Evolutionary conservation across 2,329 filamentous ascomycete species (phyloP), one percentile per base, ranked within the genome.

Genomic region (Aspergillus carbonarius): DNA sequence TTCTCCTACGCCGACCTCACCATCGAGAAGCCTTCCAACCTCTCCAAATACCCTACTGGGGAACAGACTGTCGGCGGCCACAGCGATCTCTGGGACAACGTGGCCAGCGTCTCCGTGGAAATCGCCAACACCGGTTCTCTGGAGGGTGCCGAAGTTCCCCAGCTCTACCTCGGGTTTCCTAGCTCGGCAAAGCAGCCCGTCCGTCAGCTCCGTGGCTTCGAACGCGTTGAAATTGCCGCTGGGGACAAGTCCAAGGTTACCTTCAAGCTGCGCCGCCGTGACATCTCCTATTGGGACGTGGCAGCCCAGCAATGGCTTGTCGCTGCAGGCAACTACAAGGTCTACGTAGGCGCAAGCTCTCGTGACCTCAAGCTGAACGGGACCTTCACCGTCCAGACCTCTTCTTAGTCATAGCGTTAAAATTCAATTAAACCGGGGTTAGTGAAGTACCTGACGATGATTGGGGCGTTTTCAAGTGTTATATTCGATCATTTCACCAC

Each of bases 111-210:
- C 9, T 74, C 76, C 2, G 77, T 80, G 1, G 72, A 76, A 1
- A 67, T 87, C 5, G 73, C 70, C 35, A 87, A 87, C 73, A 82
- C 79, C 0, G 84, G 85, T 17, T 59, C 66, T 4, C 64, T 76
- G 2, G 66, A 71, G 20, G 84, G 82, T 25, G 78, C 78, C 2
- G 76, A 80, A 9, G 80, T 86, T 0, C 74, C 81, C 2, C 84
- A 87, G 70, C 72, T 87, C 1, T 87, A 87, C 67, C 69, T 86
- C 63, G 66, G 5, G 74, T 81, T 70, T 79, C 75, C 78, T 62
- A 54, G 69, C 66, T 39, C 61, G 56, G 57, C 57, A 10, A 55
- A 57, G 4, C 63, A 42, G 48, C 71, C 72, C 1, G 63, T 67
- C 2, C 69, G 63, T 68, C 78, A 81, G 64, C 76, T 84, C 6